A percentile compares a stretch with the other conserved stretches of the same genome.
Evolutionary conservation across 371 early-diverging fungal species (phyloP).

Genomic region (Mortierella sp.): DNA sequence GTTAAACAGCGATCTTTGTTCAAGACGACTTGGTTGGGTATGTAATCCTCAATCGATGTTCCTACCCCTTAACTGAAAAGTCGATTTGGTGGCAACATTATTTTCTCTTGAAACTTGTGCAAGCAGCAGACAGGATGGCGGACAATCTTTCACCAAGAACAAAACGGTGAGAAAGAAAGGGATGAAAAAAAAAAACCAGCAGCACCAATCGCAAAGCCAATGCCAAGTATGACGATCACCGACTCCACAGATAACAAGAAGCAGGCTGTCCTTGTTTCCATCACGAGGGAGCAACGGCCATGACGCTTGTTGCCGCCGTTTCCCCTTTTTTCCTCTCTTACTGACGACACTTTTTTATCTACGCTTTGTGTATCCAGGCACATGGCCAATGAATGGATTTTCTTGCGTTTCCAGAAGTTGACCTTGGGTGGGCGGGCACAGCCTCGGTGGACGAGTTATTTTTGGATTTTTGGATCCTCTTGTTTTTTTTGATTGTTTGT

Average conservation of each 20-base stretch:
- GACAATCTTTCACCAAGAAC: not conserved
- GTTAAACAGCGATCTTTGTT: not conserved
- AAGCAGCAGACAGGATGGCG: not conserved
- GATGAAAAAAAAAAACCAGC: not conserved
- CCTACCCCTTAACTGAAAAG: not conserved
- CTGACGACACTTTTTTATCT: too few relatives aligned
- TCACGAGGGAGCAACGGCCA: not conserved
- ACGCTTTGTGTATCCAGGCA: too few relatives aligned
- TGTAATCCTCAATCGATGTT: not conserved
- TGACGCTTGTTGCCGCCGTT: not conserved
- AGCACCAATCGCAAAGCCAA: not conserved
- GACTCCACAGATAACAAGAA: not conserved
- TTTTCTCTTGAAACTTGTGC: not conserved
- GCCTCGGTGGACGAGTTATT: not conserved
- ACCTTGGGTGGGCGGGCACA: not conserved
- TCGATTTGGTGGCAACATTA: not conserved
- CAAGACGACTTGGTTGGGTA: not conserved
- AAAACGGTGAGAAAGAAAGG: not conserved
- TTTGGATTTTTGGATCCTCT: slow-evolving; percentile 8
- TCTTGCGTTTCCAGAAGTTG: not conserved
- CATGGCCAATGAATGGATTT: not conserved
- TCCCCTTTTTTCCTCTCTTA: not conserved
- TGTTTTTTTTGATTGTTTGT: not conserved
- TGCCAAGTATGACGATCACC: not conserved
- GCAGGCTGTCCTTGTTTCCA: not conserved